Base-by-base conservation (phyloP, 805 yeast species). In the Cyberlindnera suaveolens region DNA sequence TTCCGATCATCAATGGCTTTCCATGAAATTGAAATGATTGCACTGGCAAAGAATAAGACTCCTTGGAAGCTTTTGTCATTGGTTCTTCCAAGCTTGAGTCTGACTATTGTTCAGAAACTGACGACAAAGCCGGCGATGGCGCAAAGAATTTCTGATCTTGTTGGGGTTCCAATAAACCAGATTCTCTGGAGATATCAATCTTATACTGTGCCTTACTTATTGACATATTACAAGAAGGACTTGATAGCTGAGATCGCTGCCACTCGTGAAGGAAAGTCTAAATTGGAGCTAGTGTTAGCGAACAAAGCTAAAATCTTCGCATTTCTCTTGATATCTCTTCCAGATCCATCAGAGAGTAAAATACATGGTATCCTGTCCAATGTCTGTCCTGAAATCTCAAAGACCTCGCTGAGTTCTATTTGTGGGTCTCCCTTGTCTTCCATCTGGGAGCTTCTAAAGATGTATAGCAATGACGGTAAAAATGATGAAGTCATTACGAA, bases 1-100 rank as follows among this genome's bases (percentile, higher is more conserved):
- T 83, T 82, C 52, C 80, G 78, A 48, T 75, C 80, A 1, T 78
- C 86, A 51, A 66, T 85, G 51, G 88, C 88, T 0, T 78, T 80
- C 49, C 82, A 80, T 54, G 77, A 78, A 43, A 64, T 91, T 4
- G 64, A 76, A 18, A 64, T 71, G 30, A 71, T 85, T 11, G 82
- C 96, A 0, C 53, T 64, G 15, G 67, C 77, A 1, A 75, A 77
- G 50, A 62, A 68, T 1, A 64, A 75, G 31, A 77, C 96, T 0
- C 82, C 95, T 0, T 89, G 91, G 77, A 86, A 84, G 57, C 63
- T 91, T 13, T 66, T 88, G 17, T 78, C 85, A 7, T 96, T 96
- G 0, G 85, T 78, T 47, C 72, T 93, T 53, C 89, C 91, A 3
- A 74, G 81, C 31, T 68, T 89, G 7, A 75, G 90, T 32, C 74